Percentiles rank a stretch among this genome's conserved stretches.
Conservation (phyloP, 805 yeast genomes). For the Sugiyamaella boreocaroliniensis region DNA sequence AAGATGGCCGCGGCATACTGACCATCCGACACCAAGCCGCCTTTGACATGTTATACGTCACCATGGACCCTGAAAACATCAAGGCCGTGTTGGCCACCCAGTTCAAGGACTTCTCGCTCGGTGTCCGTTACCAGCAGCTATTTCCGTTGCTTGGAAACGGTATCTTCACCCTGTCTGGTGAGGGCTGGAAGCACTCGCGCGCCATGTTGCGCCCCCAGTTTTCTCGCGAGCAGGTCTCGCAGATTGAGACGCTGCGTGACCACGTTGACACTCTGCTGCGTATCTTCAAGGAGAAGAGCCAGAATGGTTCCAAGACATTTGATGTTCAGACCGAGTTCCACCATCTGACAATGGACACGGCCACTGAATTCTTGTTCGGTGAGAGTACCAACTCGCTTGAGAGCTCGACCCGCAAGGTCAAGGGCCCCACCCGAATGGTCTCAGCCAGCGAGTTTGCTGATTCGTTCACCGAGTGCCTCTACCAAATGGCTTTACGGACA, state of each 20-base stretch:
- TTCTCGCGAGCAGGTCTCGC: slow-evolving; percentile 27
- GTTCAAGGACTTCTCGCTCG: slow-evolving; percentile 27
- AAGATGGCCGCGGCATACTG: not conserved
- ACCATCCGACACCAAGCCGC: slow-evolving; percentile 2
- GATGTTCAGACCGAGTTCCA: slow-evolving; percentile 27
- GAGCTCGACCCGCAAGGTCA: slow-evolving; percentile 9
- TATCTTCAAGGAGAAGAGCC: slow-evolving; percentile 1
- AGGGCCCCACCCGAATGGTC: slow-evolving; percentile 14
- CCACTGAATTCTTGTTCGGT: slow-evolving; percentile 30
- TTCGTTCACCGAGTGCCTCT: slow-evolving; percentile 20
- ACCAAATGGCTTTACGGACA: slow-evolving; percentile 12
- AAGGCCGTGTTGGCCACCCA: slow-evolving; percentile 27
- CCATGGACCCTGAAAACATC: slow-evolving; percentile 26
- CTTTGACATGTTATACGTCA: not conserved
- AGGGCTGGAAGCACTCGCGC: slow-evolving; percentile 33
- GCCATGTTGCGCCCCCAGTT: slow-evolving; percentile 33
- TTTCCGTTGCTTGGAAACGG: slow-evolving; percentile 30
- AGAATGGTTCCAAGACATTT: slow-evolving; percentile 6
- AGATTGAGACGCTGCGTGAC: slow-evolving; percentile 20
- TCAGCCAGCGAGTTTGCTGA: slow-evolving; percentile 23
- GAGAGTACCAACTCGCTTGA: slow-evolving; percentile 27
- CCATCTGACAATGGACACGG: slow-evolving; percentile 28
- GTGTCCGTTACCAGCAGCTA: slow-evolving; percentile 22
- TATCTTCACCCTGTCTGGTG: slow-evolving; percentile 31
- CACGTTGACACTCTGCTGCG: slow-evolving; percentile 24